Conservation (phyloP, 2,329 filamentous ascomycete species). For the Colletotrichum sp. region DNA sequence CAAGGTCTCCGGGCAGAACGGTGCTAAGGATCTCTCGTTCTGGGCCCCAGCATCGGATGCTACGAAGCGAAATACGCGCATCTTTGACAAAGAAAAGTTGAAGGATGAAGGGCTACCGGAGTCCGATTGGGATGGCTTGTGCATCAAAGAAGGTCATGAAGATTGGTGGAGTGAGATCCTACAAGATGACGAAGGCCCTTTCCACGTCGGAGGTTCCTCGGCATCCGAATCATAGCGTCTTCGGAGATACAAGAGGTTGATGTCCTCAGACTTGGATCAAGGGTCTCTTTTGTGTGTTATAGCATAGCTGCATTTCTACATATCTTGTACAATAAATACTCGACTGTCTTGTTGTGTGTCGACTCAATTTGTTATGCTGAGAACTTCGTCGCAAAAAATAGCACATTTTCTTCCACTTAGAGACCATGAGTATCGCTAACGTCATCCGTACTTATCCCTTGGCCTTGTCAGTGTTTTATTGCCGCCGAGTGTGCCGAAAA, state of each 20-base stretch:
- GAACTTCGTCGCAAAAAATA: no score
- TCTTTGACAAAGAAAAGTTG: conserved; percentile 4
- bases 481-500: no score
- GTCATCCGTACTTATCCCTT: no score
- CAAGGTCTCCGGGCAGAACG: conserved; percentile 8
- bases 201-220: not conserved
- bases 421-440: no score
- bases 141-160: conserved; percentile 23
- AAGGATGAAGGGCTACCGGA: not conserved
- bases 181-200: conserved; percentile 25
- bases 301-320: no score
- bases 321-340: no score
- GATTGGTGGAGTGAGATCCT: conserved; percentile 37
- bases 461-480: no score
- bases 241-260: not conserved
- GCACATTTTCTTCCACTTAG: no score
- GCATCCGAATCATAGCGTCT: not conserved
- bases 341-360: accelerated
- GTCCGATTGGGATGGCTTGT: conserved; percentile 24
- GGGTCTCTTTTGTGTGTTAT: not conserved
- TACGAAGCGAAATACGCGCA: not conserved
- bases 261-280: not conserved
- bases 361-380: no score
- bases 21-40: conserved; percentile 25
- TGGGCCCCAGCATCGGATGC: conserved; percentile 21